Conservation (phyloP, 495 filamentous ascomycete genomes). For the Hypomontagnella monticulosa region DNA sequence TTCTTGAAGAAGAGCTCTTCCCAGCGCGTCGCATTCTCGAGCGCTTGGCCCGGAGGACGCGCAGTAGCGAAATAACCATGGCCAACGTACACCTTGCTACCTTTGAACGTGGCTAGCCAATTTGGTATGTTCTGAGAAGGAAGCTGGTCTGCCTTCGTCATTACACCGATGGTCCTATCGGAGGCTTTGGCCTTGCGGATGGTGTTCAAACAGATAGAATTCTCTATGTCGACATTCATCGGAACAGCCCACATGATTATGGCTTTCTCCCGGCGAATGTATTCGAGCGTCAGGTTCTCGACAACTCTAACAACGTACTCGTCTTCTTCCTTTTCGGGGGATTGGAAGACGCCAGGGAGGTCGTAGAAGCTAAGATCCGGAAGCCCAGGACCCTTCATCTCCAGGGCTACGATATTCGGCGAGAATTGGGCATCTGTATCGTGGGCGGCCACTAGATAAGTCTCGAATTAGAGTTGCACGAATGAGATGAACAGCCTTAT, state of each 20-base stretch:
- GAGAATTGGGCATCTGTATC: slow-evolving; percentile 70
- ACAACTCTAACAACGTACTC: slow-evolving; percentile 72
- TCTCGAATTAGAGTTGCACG: slow-evolving; percentile 1
- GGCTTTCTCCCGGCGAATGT: slow-evolving; percentile 69
- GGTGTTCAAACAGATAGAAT: slow-evolving; percentile 72
- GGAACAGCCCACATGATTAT: slow-evolving; percentile 78
- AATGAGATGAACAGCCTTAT: background rate
- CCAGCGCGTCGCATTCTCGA: slow-evolving; percentile 63
- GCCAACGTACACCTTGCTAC: slow-evolving; percentile 63
- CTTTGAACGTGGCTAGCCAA: slow-evolving; percentile 68
- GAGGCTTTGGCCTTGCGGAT: slow-evolving; percentile 67
- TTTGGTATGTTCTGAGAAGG: slow-evolving; percentile 58
- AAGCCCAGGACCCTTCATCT: slow-evolving; percentile 74
- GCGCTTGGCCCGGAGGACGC: slow-evolving; percentile 52
- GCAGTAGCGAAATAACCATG: slow-evolving; percentile 73
- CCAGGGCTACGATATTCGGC: slow-evolving; percentile 77
- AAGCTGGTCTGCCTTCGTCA: slow-evolving; percentile 82
- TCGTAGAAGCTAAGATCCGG: slow-evolving; percentile 82
- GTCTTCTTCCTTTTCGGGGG: slow-evolving; percentile 67
- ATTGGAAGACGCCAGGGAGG: slow-evolving; percentile 79
- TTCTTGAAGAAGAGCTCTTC: slow-evolving; percentile 69
- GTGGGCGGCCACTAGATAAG: slow-evolving; percentile 40
- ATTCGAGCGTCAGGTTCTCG: slow-evolving; percentile 71
- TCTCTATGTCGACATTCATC: slow-evolving; percentile 78
- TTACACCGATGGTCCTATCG: slow-evolving; percentile 73